Percentiles rank a stretch among this genome's conserved stretches.
Conservation (phyloP, 306 rosid genomes). For the Alnus glutinosa region DNA sequence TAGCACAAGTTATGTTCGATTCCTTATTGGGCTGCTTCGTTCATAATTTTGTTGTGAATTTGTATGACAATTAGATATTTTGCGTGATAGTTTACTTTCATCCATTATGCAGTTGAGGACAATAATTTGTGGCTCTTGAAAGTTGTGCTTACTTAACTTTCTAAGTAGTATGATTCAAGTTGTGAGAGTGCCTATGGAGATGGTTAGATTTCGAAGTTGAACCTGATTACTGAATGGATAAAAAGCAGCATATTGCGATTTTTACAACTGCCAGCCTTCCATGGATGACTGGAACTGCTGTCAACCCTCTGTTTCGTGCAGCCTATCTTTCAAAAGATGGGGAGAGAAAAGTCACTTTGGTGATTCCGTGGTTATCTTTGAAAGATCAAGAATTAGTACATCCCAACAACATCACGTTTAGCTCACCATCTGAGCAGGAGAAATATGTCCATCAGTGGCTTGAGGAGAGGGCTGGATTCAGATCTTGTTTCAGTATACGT, state of each 20-base stretch:
- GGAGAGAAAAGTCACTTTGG: conserved; percentile 69
- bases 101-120: conserved; percentile 12
- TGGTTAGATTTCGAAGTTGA: conserved; percentile 22
- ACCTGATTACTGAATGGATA: conserved; percentile 55
- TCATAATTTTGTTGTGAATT: not conserved
- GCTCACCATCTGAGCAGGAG: conserved; percentile 69
- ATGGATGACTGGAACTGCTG: conserved; percentile 98
- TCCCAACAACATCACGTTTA: conserved; percentile 70
- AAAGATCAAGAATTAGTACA: conserved; percentile 74
- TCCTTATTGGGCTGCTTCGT: conserved; percentile 7
- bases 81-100: not conserved
- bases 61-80: not conserved
- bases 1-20: no score
- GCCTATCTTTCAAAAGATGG: conserved; percentile 71
- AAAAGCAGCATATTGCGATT: conserved; percentile 73
- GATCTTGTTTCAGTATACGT: conserved; percentile 48
- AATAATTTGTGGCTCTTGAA: conserved; percentile 18
- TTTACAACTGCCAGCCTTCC: conserved; percentile 99
- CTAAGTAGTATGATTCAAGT: not conserved
- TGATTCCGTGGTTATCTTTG: conserved; percentile 86
- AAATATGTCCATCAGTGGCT: conserved; percentile 74
- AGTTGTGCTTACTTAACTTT: conserved; percentile 25
- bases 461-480: conserved; percentile 73
- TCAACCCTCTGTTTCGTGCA: conserved; percentile 94
- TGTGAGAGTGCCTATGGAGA: conserved; percentile 14